A percentile compares a stretch with the other conserved stretches of the same genome.
These are phyloP conservation scores for Coniochaeta sp. DNA, from an alignment of 2,329 filamentous ascomycete genomes.

Conservation along the genomic window DNA sequence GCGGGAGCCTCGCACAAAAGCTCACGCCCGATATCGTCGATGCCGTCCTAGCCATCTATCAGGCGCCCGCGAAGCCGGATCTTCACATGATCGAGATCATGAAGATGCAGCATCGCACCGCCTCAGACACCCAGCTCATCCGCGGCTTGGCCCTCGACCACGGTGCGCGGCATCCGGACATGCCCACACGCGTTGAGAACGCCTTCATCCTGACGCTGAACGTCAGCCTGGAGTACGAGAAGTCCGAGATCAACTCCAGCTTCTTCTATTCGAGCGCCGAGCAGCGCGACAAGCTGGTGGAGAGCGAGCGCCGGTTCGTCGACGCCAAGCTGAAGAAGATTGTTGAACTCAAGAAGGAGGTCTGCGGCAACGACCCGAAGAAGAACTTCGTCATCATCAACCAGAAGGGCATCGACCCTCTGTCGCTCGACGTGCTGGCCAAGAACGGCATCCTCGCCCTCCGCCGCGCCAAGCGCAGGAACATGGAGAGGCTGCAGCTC, in stretches of 20 bases:
- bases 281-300: constrained; percentile 94
- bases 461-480: constrained; percentile 89
- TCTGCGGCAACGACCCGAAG: constrained; percentile 86
- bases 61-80: constrained; percentile 84
- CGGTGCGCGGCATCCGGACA: constrained; percentile 92
- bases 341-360: constrained; percentile 94
- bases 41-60: constrained; percentile 89
- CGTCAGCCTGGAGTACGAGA: constrained; percentile 96
- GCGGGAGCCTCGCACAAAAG: constrained; percentile 78
- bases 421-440: constrained; percentile 90
- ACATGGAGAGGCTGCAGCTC: constrained; percentile 97
- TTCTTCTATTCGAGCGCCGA: constrained; percentile 99
- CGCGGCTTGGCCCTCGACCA: constrained; percentile 89
- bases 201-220: constrained; percentile 93
- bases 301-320: constrained; percentile 92
- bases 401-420: constrained; percentile 97
- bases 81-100: constrained; percentile 99
- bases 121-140: constrained; percentile 93
- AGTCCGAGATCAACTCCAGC: constrained; percentile 96
- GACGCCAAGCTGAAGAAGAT: constrained; percentile 97
- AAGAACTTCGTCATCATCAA: constrained; percentile 98
- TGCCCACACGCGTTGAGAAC: constrained; percentile 95
- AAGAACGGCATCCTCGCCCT: constrained; percentile 98
- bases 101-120: constrained; percentile 99
- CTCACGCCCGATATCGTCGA: constrained; percentile 95